Base-by-base conservation (phyloP, 345 rosid species). In the Laguncularia racemosa region DNA sequence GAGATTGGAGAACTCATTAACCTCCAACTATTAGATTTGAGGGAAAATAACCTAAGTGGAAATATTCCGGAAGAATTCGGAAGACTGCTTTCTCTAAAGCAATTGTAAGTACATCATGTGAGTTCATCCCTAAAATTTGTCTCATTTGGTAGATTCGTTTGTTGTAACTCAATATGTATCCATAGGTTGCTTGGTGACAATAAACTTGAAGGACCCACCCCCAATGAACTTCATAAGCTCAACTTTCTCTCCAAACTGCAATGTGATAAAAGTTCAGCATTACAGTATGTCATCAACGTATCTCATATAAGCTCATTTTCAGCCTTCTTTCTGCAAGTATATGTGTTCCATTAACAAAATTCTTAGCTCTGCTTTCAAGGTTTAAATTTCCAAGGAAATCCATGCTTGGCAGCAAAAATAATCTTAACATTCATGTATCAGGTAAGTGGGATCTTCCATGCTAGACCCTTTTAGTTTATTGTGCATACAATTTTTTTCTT, bases 171-270 rank as follows among this genome's bases (percentile, higher is more conserved):
- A 46, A 33, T 58, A 53, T 61, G 46, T 61, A 33, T 20, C 38
- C 44, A 43, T 65, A 93, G 99, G 87, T 81, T 85, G 76, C 82
- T 93, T 65, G 73, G 71, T 69, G 71, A 79, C 51, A 86, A 93
- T 74, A 82, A 79, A 52, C 72, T 93, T 62, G 73, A 82, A 60
- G 88, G 88, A 52, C 67, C 51, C 56, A 62, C 75, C 68, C 77
- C 73, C 44, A 45, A 64, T 60, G 78, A 77, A 65, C 73, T 79
- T 20, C 66, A 76, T 72, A 77, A 66, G 76, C 84, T 82, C 58
- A 73, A 71, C 62, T 64, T 79, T 67, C 83, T 74, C 38, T 76
- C 76, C 52, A 75, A 80, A 65, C 71, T 80, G 76, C 88, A 83
- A 69, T 67, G 79, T 43, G 81, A 82, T 63, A 74, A 74, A 69